Percentiles rank a stretch among this genome's conserved stretches.
These are phyloP conservation scores for Micractinium conductrix DNA, from an alignment of 139 green algal genomes.

Conservation along the genomic window DNA sequence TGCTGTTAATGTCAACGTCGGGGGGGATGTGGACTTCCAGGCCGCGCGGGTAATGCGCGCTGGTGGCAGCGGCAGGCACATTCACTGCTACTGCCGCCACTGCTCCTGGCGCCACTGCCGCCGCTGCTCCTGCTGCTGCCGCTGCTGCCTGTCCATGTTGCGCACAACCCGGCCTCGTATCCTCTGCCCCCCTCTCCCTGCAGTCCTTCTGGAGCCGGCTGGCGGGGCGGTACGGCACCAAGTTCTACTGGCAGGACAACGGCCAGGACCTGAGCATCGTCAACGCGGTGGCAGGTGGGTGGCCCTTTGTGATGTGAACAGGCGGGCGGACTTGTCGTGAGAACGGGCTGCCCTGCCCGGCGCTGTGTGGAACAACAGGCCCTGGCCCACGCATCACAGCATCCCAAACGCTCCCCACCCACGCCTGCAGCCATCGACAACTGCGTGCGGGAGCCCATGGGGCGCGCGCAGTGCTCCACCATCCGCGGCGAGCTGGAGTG, in stretches of 20 bases:
- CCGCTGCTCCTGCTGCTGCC: too few relatives aligned
- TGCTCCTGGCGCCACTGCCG: too few relatives aligned
- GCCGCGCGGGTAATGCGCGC: too few relatives aligned
- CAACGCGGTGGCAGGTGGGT: conserved; percentile 71
- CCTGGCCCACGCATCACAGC: too few relatives aligned
- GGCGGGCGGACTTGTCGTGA: not conserved
- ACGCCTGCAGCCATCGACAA: conserved; percentile 47
- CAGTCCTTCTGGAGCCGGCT: conserved; percentile 92
- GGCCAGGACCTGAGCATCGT: conserved; percentile 85
- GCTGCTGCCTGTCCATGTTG: too few relatives aligned
- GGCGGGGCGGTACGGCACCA: conserved; percentile 94
- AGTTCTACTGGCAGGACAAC: conserved; percentile 96
- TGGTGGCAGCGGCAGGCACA: too few relatives aligned
- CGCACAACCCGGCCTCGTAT: not conserved
- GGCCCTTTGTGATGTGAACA: not conserved
- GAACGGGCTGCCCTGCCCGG: not conserved
- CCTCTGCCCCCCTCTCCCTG: not conserved
- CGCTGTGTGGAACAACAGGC: too few relatives aligned
- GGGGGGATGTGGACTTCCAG: too few relatives aligned
- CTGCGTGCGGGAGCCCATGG: conserved; percentile 43
- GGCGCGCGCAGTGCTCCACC: conserved; percentile 36
- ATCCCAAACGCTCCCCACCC: too few relatives aligned
- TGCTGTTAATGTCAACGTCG: too few relatives aligned
- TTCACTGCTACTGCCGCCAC: too few relatives aligned
- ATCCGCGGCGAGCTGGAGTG: conserved; percentile 49